These are phyloP conservation scores for Spiromastix sp. DNA, from an alignment of 2,329 filamentous ascomycete genomes.

Conservation along the genomic window DNA sequence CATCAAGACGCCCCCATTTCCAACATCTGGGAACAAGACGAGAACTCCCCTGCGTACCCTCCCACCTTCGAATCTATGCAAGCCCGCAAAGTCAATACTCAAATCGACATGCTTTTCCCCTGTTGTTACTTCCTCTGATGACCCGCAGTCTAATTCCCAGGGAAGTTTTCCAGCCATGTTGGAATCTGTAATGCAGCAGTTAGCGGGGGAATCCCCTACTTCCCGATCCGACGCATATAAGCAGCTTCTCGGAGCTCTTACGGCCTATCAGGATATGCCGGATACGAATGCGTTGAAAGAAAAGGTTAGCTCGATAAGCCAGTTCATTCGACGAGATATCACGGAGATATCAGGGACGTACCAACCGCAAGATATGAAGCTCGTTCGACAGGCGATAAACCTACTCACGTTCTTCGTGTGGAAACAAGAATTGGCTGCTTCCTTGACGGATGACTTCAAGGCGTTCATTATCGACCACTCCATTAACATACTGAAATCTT, in stretches of 20 bases:
- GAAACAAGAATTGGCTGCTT: constrained; percentile 58
- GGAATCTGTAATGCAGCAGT: constrained; percentile 70
- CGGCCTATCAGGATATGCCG: constrained; percentile 72
- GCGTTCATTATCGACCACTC: constrained; percentile 71
- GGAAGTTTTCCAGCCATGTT: constrained; percentile 67
- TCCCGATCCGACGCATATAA: constrained; percentile 78
- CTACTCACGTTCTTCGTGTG: constrained; percentile 68
- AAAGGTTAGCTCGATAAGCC: constrained; percentile 66
- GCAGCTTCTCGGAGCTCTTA: constrained; percentile 63
- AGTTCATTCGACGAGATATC: constrained; percentile 78
- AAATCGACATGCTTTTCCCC: constrained; percentile 49
- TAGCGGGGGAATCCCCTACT: constrained; percentile 62
- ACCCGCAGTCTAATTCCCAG: constrained; percentile 37
- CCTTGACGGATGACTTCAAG: constrained; percentile 68
- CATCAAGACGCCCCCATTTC: constrained; percentile 35
- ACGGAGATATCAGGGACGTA: constrained; percentile 48
- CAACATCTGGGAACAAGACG: constrained; percentile 19
- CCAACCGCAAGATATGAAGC: constrained; percentile 50
- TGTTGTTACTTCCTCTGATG: constrained; percentile 32
- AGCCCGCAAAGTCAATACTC: constrained; percentile 64
- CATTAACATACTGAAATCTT: constrained; percentile 61
- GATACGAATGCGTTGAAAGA: constrained; percentile 60
- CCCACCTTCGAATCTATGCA: constrained; percentile 41
- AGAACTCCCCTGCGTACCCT: constrained; percentile 38
- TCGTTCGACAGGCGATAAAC: constrained; percentile 68